Evolutionary conservation across 495 filamentous ascomycete genomes (phyloP).

Genomic region (Xylaria scruposa): DNA sequence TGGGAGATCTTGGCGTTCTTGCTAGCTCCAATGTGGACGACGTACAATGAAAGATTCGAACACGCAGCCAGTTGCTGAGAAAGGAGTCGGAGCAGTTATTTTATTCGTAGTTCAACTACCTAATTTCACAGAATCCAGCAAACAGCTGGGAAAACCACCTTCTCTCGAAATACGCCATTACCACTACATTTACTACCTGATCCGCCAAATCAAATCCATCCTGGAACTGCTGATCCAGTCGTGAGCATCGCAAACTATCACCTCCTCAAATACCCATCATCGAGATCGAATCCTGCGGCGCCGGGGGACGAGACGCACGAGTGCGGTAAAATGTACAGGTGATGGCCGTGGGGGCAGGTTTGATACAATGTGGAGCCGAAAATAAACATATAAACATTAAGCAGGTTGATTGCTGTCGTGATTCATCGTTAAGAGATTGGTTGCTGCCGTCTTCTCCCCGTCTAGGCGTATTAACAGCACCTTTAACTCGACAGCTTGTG

Average conservation of each 20-base stretch:
- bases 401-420: slow-evolving; percentile 30
- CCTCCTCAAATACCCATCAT: slow-evolving; percentile 13
- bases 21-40: background rate
- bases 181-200: slow-evolving; percentile 20
- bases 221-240: slow-evolving; percentile 18
- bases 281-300: slow-evolving; percentile 31
- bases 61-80: background rate
- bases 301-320: slow-evolving; percentile 38
- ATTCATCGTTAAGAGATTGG: slow-evolving; percentile 28
- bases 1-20: background rate
- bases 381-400: slow-evolving; percentile 47
- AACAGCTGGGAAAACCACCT: background rate
- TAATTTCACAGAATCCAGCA: slow-evolving; percentile 7
- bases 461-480: slow-evolving; percentile 26
- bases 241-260: slow-evolving; percentile 17
- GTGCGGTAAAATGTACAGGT: slow-evolving; percentile 39
- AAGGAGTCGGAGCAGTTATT: background rate
- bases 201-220: slow-evolving; percentile 20
- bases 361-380: slow-evolving; percentile 33
- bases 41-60: background rate
- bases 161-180: slow-evolving; percentile 24
- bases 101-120: slow-evolving; percentile 23
- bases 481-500: slow-evolving; percentile 24
- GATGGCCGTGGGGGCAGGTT: slow-evolving; percentile 31
- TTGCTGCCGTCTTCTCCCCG: slow-evolving; percentile 32